phyloP scores from a whole-genome alignment of 345 rosid species.

The Dovyalis caffra region DNA sequence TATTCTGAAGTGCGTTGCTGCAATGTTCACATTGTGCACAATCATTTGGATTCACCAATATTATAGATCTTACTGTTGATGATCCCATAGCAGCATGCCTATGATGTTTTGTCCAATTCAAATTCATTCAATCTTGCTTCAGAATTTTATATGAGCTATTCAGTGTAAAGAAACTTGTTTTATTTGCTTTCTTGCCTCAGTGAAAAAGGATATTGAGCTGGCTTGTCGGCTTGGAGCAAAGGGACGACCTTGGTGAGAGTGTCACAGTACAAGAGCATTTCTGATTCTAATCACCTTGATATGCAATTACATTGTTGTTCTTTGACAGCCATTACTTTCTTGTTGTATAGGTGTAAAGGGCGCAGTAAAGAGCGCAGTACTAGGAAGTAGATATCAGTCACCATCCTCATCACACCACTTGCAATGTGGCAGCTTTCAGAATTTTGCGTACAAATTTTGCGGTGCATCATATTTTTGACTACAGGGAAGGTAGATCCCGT shows the following conservation, averaged over 20 bases:
- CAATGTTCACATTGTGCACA: too few relatives aligned
- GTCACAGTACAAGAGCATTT: background rate
- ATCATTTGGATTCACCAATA: too few relatives aligned
- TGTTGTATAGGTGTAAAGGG: too few relatives aligned
- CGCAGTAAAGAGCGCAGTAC: too few relatives aligned
- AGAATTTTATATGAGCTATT: background rate
- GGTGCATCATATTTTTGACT: background rate
- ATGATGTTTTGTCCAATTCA: background rate
- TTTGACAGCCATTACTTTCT: too few relatives aligned
- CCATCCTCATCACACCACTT: background rate
- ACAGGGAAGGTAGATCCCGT: background rate
- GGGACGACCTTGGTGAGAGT: conserved; percentile 63
- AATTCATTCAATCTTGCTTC: background rate
- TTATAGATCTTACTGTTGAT: too few relatives aligned
- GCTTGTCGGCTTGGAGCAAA: conserved; percentile 84
- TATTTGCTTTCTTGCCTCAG: conserved; percentile 35
- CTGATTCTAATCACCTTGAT: background rate
- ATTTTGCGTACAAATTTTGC: background rate
- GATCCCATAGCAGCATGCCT: too few relatives aligned
- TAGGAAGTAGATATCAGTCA: background rate
- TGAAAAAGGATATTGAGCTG: conserved; percentile 87
- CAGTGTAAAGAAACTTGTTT: background rate
- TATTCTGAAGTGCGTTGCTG: too few relatives aligned
- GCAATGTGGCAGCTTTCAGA: background rate
- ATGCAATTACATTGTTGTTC: background rate